Conservation (phyloP, 768 basidiomycete genomes). For the Lactifluus pinguis region DNA sequence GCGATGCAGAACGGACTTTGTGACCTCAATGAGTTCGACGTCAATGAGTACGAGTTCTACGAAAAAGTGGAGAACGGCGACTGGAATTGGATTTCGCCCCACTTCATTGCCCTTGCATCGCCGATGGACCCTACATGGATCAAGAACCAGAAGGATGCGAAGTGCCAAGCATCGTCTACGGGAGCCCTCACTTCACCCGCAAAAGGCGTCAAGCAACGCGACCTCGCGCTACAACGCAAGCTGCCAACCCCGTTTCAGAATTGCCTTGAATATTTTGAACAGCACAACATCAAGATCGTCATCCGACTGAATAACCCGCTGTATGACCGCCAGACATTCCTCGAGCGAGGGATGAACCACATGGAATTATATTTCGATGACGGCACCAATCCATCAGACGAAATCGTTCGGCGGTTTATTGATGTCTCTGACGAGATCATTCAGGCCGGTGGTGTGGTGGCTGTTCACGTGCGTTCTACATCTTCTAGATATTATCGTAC, state of each 20-base stretch:
- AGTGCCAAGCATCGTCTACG: conserved; percentile 47
- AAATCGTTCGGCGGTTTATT: conserved; percentile 89
- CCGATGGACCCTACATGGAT: conserved; percentile 78
- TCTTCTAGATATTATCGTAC: conserved; percentile 6
- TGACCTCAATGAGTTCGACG: conserved; percentile 90
- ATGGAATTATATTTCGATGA: conserved; percentile 96
- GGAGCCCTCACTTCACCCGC: conserved; percentile 21
- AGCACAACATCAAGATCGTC: conserved; percentile 79
- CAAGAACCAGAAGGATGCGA: conserved; percentile 62
- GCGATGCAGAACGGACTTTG: conserved; percentile 86
- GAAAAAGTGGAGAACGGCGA: conserved; percentile 95
- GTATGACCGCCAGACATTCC: conserved; percentile 75
- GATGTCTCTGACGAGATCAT: conserved; percentile 74
- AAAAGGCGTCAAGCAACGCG: conserved; percentile 28
- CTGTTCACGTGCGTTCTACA: conserved; percentile 66
- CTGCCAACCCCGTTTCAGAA: conserved; percentile 76
- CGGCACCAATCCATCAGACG: conserved; percentile 94
- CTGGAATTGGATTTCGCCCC: conserved; percentile 92
- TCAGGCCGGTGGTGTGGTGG: conserved; percentile 70
- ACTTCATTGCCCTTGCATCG: conserved; percentile 91
- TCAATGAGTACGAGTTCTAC: conserved; percentile 88
- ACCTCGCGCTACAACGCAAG: conserved; percentile 61
- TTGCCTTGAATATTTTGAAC: conserved; percentile 89
- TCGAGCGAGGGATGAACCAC: conserved; percentile 80
- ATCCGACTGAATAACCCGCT: conserved; percentile 90